Evolutionary conservation across 305 asterid species (phyloP), one percentile per base, ranked within the genome.

Genomic region (Solanum chacoense): DNA sequence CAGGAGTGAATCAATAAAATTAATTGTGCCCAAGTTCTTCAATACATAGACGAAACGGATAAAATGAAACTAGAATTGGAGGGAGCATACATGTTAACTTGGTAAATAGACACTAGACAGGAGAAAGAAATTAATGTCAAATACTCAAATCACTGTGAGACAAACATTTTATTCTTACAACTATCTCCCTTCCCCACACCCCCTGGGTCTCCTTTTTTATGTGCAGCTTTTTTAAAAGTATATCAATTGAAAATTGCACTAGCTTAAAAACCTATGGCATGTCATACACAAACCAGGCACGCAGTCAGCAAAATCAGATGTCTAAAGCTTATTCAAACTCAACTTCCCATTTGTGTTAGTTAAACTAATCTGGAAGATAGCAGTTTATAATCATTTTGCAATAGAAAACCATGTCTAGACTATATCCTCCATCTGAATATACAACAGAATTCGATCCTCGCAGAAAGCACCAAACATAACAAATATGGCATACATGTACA

Each of bases 291-390:
- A 84, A 84, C 75, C 34, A 32, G 75, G 35, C 7, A 12, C 34
- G 24, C 34, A 59, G 75, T 40, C 50, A 35, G 75, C 24, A 59
- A 55, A 69, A 59, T 55, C 50, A 84, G 2, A 84, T 84, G 75
- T 84, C 50, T 59, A 84, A 32, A 32, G 24, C 75, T 32, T 59
- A 59, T 34, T 83, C 40, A 8, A 32, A 59, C 87, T 84, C 73
- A 59, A 83, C 50, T 59, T 55, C 87, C 42, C 34, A 71, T 84
- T 55, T 55, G 87, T 59, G 50, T 84, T 59, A 84, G 67, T 59
- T 84, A 84, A 84, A 34, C 55, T 84, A 59, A 84, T 84, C 50
- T 84, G 76, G 87, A 84, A 34, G 75, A 84, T 32, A 84, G 40
- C 18, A 28, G 69, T 28, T 32, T 55, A 34, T 32, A 59, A 84